Percentiles rank a stretch among this genome's conserved stretches.
Conservation (phyloP, 2,329 filamentous ascomycete genomes). For the Trichophyton schoenleinii region DNA sequence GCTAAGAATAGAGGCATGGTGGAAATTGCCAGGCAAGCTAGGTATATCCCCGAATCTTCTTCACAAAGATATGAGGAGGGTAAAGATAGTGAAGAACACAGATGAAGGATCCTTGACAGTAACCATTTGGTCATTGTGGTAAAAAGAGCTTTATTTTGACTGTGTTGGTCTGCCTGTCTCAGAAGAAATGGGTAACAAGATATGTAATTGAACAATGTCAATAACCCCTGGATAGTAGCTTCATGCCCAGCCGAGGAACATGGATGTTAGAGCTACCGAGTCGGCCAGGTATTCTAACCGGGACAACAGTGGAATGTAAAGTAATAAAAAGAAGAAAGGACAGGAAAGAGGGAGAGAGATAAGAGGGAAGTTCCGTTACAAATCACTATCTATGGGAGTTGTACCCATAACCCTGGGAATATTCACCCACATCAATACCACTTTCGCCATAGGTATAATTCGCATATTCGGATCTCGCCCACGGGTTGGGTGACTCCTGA, state of each 20-base stretch:
- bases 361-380: neutral
- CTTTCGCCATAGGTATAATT: slow-evolving; percentile 12
- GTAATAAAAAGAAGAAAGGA: neutral
- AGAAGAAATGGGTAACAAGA: neutral
- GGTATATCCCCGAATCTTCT: neutral
- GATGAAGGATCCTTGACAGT: neutral
- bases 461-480: neutral
- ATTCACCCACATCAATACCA: slow-evolving; percentile 7
- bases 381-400: neutral
- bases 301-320: neutral
- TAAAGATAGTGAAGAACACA: neutral
- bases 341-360: too few species aligned
- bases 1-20: neutral
- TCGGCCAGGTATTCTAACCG: neutral
- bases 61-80: neutral
- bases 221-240: neutral
- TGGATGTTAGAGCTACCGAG: neutral
- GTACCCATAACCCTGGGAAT: slow-evolving; percentile 13
- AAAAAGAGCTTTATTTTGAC: neutral
- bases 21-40: neutral
- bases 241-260: neutral
- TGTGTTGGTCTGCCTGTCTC: neutral
- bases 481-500: neutral
- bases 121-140: neutral
- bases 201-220: neutral